phyloP scores from a whole-genome alignment of 306 rosid genomes.

The Lablab purpureus region DNA sequence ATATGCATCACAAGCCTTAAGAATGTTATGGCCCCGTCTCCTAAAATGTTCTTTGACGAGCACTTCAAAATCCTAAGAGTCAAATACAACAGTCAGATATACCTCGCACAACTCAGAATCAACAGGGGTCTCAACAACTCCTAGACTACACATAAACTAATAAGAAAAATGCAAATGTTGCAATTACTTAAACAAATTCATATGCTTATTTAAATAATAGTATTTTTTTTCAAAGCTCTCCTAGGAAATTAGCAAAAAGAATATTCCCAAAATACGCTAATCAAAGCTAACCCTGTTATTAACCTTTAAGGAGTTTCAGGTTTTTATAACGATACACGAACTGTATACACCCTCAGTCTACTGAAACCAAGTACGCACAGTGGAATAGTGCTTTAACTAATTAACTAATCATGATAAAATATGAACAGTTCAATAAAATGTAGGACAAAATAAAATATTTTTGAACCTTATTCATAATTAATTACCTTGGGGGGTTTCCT shows the following conservation, averaged over 20 bases:
- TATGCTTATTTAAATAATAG: not conserved
- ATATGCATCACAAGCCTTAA: conserved; percentile 94
- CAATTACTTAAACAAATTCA: conserved; percentile 7
- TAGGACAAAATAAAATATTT: conserved; percentile 5
- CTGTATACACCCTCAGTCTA: not conserved
- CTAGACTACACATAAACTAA: not conserved
- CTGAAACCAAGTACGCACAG: not conserved
- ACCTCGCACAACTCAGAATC: conserved; percentile 22
- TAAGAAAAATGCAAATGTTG: conserved; percentile 8
- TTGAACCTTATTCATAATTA: conserved; percentile 40
- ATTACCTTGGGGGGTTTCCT: conserved; percentile 95
- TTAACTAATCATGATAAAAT: conserved; percentile 27
- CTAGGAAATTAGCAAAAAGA: not conserved
- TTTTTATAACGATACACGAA: conserved; percentile 7
- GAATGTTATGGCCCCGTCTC: conserved; percentile 87
- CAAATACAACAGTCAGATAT: conserved; percentile 46
- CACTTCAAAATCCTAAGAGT: conserved; percentile 81
- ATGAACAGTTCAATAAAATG: not conserved
- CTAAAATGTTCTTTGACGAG: conserved; percentile 83
- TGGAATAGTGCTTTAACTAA: conserved; percentile 2
- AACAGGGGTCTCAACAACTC: conserved; percentile 8
- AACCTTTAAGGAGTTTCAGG: conserved; percentile 10
- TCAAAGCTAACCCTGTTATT: not conserved
- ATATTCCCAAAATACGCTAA: not conserved
- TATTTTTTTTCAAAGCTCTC: not conserved